Evolutionary conservation across 108 stramenopile species (phyloP).

Genomic region (Skeletonema grethae): DNA sequence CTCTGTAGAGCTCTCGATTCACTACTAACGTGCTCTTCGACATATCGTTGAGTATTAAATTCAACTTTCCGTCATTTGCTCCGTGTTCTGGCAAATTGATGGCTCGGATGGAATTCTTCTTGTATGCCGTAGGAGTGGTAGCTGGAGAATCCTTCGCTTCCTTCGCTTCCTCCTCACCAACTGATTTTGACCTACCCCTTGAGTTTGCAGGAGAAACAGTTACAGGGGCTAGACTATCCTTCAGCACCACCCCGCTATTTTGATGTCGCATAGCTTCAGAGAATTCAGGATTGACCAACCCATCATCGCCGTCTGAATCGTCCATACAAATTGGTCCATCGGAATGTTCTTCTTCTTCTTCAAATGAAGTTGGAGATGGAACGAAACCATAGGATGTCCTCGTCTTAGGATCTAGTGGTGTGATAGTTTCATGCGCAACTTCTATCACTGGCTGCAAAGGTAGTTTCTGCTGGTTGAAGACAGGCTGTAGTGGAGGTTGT

Average conservation of each 20-base stretch:
- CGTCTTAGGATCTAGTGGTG: background rate
- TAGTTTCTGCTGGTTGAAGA: background rate
- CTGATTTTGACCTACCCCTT: constrained; percentile 37
- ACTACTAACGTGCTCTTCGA: constrained; percentile 49
- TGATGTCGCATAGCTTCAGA: constrained; percentile 41
- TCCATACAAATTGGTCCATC: constrained; percentile 40
- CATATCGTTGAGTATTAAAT: constrained; percentile 34
- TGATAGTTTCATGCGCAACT: background rate
- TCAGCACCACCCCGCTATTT: constrained; percentile 23
- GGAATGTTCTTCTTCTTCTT: constrained; percentile 12
- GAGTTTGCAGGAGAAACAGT: constrained; percentile 8
- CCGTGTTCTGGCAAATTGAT: constrained; percentile 47
- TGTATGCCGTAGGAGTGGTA: background rate
- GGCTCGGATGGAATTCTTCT: constrained; percentile 22
- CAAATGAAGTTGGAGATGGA: constrained; percentile 37
- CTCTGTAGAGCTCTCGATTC: constrained; percentile 52
- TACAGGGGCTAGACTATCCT: constrained; percentile 20
- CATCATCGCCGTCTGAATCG: constrained; percentile 28
- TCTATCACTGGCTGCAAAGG: constrained; percentile 11
- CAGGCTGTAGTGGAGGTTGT: constrained; percentile 8
- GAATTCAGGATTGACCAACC: constrained; percentile 33
- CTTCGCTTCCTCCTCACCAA: constrained; percentile 17
- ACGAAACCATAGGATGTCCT: constrained; percentile 9
- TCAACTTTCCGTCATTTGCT: constrained; percentile 9
- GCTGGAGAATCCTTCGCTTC: constrained; percentile 6